Percentiles rank a stretch among this genome's conserved stretches.
Conservation (phyloP, 2,329 filamentous ascomycete genomes). For the Diaporthe ilicicola region DNA sequence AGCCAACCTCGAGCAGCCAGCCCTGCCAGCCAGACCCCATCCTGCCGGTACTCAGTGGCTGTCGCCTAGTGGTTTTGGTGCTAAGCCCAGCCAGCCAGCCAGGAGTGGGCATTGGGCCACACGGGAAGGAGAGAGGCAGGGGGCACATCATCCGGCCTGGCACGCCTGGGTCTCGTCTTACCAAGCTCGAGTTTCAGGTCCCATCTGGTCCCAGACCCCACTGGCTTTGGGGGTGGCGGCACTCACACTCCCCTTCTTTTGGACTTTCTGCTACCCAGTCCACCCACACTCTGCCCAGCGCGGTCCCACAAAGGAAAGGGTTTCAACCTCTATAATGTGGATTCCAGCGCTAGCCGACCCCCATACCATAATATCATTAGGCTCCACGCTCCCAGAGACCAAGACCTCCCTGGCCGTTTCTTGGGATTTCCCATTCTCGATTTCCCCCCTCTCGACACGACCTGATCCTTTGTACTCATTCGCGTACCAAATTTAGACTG, state of each 20-base stretch:
- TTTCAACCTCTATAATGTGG: conserved; percentile 20
- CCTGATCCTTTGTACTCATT: conserved; percentile 10
- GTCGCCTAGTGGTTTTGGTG: not conserved
- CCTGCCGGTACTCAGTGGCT: not conserved
- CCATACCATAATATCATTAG: conserved; percentile 23
- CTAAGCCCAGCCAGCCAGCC: not conserved
- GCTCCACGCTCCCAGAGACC: conserved; percentile 1
- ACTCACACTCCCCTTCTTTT: not conserved
- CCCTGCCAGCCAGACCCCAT: not conserved
- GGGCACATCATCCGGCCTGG: not conserved
- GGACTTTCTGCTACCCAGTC: not conserved
- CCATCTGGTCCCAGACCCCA: conserved; percentile 14
- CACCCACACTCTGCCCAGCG: conserved; percentile 11
- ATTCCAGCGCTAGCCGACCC: conserved; percentile 16
- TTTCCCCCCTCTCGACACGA: not conserved
- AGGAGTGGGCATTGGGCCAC: not conserved
- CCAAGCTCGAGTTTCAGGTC: conserved; percentile 19
- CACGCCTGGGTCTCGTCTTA: not conserved
- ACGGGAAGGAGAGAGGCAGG: no score
- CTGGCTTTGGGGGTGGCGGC: conserved; percentile 10
- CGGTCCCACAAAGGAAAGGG: conserved; percentile 11
- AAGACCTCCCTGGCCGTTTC: not conserved
- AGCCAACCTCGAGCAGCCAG: no score
- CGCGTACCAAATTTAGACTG: conserved; percentile 22
- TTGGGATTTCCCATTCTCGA: conserved; percentile 1